Evolutionary conservation across 2,329 filamentous ascomycete species (phyloP).

Genomic region (Fusarium anthophilum): DNA sequence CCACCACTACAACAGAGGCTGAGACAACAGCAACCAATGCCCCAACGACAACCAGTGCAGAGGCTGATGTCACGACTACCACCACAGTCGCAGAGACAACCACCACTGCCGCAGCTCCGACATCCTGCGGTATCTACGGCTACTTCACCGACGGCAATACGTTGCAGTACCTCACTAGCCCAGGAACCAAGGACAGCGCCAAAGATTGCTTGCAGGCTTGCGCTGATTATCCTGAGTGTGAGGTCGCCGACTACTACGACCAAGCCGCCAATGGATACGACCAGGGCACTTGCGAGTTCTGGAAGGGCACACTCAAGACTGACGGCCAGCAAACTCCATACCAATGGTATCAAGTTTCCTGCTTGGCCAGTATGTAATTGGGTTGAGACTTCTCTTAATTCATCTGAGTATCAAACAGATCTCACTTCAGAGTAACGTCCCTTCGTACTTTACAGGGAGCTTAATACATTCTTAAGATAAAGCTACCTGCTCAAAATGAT

Average conservation of each 20-base stretch:
- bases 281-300: not conserved
- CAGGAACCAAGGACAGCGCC: not conserved
- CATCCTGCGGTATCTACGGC: not conserved
- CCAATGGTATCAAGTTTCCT: not conserved
- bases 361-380: not conserved
- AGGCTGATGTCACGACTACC: not conserved
- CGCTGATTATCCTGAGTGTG: not conserved
- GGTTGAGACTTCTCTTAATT: not conserved
- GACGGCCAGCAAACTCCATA: not conserved
- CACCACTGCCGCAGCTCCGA: accelerated
- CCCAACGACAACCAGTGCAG: not conserved
- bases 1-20: too few relatives aligned
- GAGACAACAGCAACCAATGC: not conserved
- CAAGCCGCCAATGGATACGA: not conserved
- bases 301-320: not conserved
- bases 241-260: not conserved
- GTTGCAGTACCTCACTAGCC: not conserved
- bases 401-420: not conserved
- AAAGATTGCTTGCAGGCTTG: not conserved
- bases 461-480: not conserved
- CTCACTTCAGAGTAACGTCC: not conserved
- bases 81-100: not conserved
- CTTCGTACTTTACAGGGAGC: accelerated
- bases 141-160: not conserved
- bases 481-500: not conserved